Evolutionary conservation across 169 alveolate species (phyloP), one percentile per base, ranked within the genome.

Genomic region (Plasmodium chabaudi): DNA sequence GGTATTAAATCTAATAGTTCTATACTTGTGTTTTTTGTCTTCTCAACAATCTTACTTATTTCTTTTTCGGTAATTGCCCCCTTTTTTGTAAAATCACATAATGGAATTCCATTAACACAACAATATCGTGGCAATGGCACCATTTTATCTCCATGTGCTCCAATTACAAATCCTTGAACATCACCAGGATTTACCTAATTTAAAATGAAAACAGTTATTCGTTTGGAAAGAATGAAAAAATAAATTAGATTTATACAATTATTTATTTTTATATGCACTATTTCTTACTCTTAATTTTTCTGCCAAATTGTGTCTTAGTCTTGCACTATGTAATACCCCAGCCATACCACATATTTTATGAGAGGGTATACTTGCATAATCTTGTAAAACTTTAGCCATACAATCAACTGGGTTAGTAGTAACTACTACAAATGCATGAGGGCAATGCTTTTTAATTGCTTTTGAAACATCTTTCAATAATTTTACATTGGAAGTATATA

Each of bases 121-220:
- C 92, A 90, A 53, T 88, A 94, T 25, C 95, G 77, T 19, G 95
- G 90, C 19, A 94, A 88, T 5, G 95, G 94, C 0, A 92, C 93
- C 95, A 94, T 94, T 25, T 87, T 87, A 51, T 94, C 94, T 19
- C 96, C 94, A 61, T 94, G 96, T 13, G 95, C 95, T 47, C 96
- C 96, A 61, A 94, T 94, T 15, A 94, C 95, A 68, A 92, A 87
- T n/a, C 94, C 96, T 63, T 72, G 92, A n/a, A 94, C 94, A 73
- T 89, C 94, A 39, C 94, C 93, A 34, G 93, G 93, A 84, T 87
- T 90, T 27, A 89, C 88, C 79, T 88, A 57, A 47, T 82, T 56
- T 34, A 79, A 73, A 73, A 73, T 82, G 87, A 27, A 56, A 7
- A 67, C 12, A 64, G 27, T 64, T 13, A 64, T 23, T 34, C 42